Evolutionary conservation across 768 basidiomycete species (phyloP).

Genomic region (Amanita rubescens): DNA sequence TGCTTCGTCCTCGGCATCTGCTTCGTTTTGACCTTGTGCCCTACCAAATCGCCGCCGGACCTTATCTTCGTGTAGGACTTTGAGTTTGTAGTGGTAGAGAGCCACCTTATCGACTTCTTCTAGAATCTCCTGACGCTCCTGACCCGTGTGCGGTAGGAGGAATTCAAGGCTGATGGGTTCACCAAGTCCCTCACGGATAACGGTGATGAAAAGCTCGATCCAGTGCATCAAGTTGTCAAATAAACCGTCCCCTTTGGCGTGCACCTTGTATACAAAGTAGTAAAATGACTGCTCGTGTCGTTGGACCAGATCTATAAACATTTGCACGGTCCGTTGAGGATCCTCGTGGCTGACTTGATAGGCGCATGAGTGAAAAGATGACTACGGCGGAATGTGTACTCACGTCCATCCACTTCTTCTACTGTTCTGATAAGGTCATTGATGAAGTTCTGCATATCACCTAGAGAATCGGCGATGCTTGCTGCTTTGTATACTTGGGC

Average conservation of each 20-base stretch:
- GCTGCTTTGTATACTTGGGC: conserved; percentile 98
- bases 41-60: conserved; percentile 79
- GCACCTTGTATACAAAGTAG: conserved; percentile 96
- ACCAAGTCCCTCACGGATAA: conserved; percentile 85
- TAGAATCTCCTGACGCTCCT: conserved; percentile 71
- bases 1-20: conserved; percentile 78
- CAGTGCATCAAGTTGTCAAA: conserved; percentile 94
- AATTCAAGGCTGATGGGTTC: conserved; percentile 76
- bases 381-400: conserved; percentile 23
- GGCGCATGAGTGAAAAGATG: conserved; percentile 4
- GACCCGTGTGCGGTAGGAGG: conserved; percentile 75
- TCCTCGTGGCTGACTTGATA: conserved; percentile 71
- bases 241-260: conserved; percentile 90
- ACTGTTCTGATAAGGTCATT: conserved; percentile 94
- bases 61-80: conserved; percentile 88
- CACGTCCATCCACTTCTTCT: conserved; percentile 84
- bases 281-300: conserved; percentile 97
- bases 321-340: conserved; percentile 80
- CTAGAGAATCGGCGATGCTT: conserved; percentile 89
- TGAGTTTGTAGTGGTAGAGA: conserved; percentile 89
- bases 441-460: conserved; percentile 89
- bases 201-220: conserved; percentile 92
- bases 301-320: conserved; percentile 87
- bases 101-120: conserved; percentile 86
- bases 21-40: conserved; percentile 41